Base-by-base conservation (phyloP, 2,329 filamentous ascomycete species). In the Pseudocercospora cruenta region DNA sequence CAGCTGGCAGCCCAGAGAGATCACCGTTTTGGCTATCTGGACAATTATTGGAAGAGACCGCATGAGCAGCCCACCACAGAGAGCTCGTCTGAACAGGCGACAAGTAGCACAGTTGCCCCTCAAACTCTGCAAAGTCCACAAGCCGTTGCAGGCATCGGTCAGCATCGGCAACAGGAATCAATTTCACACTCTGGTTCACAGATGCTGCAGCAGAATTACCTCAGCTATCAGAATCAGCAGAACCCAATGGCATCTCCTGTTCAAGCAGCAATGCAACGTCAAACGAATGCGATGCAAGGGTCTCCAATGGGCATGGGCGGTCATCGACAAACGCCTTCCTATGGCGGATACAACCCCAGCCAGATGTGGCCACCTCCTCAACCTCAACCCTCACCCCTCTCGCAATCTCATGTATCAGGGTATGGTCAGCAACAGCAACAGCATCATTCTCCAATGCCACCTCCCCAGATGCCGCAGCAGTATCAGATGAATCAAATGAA, bases 41-140 rank as follows among this genome's bases (percentile, higher is more conserved):
- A 94, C 62, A 89, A 88, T 63, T 86, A 93, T 70, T 98, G 94
- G 91, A 87, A 90, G 70, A 87, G 91, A 67, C 90, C 91, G 10
- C 93, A 96, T 70, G 93, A 97, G 64, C 74, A 77, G 76, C 88
- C 91, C 66, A 89, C 92, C 3, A 80, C 81, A 21, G 69, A 71
- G 57, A 58, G 68, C 84, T n/a, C 81, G 80, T 54, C 64, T 62
- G 28, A 69, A 64, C 71, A 71, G 53, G 75, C 77, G 12, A 79
- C 80, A 43, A 76, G 73, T 26, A 81, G 81, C 31, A 77, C 80
- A 3, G 76, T 80, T 26, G 78, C 78, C 36, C 79, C 81, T 26
- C 82, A 82, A 65, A 78, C 80, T 21, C 69, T 83, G 47, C 82
- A 82, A 64, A 84, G 82, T 39, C 83, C 83, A 10, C 82, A 80